Evolutionary conservation across 78 protist genomes (phyloP), one percentile per base, ranked within the genome.

Genomic region (Guillardia theta): DNA sequence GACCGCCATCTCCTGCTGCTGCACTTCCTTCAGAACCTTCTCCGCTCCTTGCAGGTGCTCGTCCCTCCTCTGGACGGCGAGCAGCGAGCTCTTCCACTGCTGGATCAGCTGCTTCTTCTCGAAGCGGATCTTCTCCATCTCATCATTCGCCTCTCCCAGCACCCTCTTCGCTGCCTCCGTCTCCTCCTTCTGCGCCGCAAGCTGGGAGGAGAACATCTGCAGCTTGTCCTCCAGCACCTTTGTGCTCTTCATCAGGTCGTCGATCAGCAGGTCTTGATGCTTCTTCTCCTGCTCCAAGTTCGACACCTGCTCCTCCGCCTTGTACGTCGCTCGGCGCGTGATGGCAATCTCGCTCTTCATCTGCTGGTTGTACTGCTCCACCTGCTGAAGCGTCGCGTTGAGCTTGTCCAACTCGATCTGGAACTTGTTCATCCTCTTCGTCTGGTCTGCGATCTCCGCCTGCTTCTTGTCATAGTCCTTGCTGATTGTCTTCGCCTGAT

Each of bases 81-180:
- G 93, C 30, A 88, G 93, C 64, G 93, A 46, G 37, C 93, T 88
- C 62, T 48, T 45, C 93, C 93, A 88, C 43, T 88, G 93, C 8
- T 44, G 48, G 41, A 87, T n/a, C 92, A 87, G 92, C 92, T 87
- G 54, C 58, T 87, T 87, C 58, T 87, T 87, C 30, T 46, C 53
- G 22, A 43, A 27, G n/a, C 93, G 93, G 9, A 88, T 45, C 41
- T 88, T 88, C 39, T 88, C 93, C 93, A 88, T 88, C 64, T 88
- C 93, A 39, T 48, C 30, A 6, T 6, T 33, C 19, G 93, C 93
- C 93, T 88, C 93, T 4, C n/a, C 30, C 43, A 88, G 64, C 64
- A 78, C 90, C 45, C 27, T 10, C 10, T 15, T n/a, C 39, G 93
- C 93, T 0, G 54, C 39, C 41, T 41, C 30, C 64, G 93, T 88